Base-by-base conservation (phyloP, 2,329 filamentous ascomycete species). In the Colletotrichum sp. region DNA sequence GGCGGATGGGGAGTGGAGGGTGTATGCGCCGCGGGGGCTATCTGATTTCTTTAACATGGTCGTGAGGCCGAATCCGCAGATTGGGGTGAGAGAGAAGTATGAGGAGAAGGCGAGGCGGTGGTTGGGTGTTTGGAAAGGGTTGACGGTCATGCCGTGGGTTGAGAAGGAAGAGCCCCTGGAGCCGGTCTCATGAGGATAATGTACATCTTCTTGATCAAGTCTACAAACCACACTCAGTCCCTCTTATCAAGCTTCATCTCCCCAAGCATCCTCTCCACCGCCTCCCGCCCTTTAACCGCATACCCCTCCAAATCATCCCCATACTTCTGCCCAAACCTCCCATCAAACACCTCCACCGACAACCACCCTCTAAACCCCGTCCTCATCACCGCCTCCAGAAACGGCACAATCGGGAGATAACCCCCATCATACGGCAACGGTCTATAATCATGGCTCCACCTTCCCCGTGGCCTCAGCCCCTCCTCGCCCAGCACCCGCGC, bases 371-470 rank as follows among this genome's bases (percentile, higher is more conserved):
- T 84, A 76, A 94, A 94, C 0, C 94, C 93, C 0, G 94, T 95
- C 72, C 86, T 86, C 30, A 95, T 81, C 2, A 96, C 93, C 4
- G 93, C 93, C 75, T 86, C 88, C 2, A 92, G 85, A 70, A 95
- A 92, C 64, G 92, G 90, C 13, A 89, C 87, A 28, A 95, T 89
- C 0, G 93, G 94, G 44, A 96, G 82, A 81, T 95, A 95, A 0
- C 94, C 94, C 0, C 92, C 92, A 72, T 93, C 89, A 78, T 91
- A 95, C 1, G 94, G 93, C 74, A 95, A 82, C 0, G 94, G 93
- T 26, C 94, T 86, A 77, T 91, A 93, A 77, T 93, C 92, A 83
- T 94, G 92, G 79, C 93, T 95, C 94, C 94, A 96, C 36, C 89
- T 86, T 0, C 89, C 92, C 39, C 93, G 86, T 0, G 94, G 92